These are phyloP conservation scores for Tetrapisispora phaffii DNA, from an alignment of 805 yeast genomes.

Conservation along the genomic window DNA sequence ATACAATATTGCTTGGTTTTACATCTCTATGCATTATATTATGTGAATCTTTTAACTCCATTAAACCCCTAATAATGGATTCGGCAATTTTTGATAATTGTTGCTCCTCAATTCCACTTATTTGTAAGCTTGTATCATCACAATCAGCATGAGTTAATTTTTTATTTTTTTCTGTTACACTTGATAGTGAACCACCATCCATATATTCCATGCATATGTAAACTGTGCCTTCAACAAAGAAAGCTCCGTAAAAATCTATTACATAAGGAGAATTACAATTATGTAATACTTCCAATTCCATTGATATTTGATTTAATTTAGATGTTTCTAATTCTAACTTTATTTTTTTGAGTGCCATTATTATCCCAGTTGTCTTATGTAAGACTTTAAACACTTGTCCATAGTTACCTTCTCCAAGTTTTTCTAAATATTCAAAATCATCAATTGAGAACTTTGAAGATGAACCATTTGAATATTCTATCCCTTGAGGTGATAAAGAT, in stretches of 20 bases:
- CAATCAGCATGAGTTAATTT: neutral
- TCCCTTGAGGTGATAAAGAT: conserved; percentile 81
- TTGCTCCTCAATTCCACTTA: conserved; percentile 63
- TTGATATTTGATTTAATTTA: conserved; percentile 85
- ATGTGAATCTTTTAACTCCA: conserved; percentile 76
- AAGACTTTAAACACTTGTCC: conserved; percentile 90
- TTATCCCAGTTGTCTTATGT: conserved; percentile 82
- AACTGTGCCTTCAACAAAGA: conserved; percentile 94
- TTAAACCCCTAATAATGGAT: conserved; percentile 70
- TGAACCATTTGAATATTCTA: conserved; percentile 80
- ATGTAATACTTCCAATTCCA: conserved; percentile 92
- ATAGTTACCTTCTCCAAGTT: conserved; percentile 90
- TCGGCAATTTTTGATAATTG: conserved; percentile 72
- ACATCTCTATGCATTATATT: conserved; percentile 94
- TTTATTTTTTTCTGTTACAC: conserved; percentile 48
- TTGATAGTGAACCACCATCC: conserved; percentile 94
- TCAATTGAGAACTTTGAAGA: conserved; percentile 78
- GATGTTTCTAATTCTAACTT: conserved; percentile 84
- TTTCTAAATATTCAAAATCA: conserved; percentile 73
- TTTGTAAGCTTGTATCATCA: conserved; percentile 5
- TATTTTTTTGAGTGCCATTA: conserved; percentile 97
- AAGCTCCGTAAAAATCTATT: conserved; percentile 95
- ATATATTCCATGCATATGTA: conserved; percentile 96
- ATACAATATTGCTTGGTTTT: conserved; percentile 88
- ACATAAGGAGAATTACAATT: conserved; percentile 86